phyloP scores from a whole-genome alignment of 148 eudicot genomes.

The Euryodendron excelsum region DNA sequence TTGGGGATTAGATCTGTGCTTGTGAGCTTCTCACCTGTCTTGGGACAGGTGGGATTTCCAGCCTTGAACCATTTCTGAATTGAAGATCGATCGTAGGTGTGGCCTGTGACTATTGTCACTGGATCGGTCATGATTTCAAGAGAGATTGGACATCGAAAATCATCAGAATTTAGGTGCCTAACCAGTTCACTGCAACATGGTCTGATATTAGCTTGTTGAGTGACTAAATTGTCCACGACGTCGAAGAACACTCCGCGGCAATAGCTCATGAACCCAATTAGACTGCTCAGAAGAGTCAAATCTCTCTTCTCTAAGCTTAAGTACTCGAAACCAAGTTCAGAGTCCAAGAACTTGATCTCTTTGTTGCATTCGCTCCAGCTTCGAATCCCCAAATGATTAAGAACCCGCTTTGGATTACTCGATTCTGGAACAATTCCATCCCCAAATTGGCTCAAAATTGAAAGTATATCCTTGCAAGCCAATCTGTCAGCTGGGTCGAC shows the following conservation, averaged over 20 bases:
- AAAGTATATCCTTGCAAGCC: constrained; percentile 23
- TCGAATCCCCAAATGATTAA: constrained; percentile 51
- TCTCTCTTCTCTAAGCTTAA: constrained; percentile 29
- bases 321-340: constrained; percentile 38
- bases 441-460: constrained; percentile 39
- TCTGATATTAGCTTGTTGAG: not conserved
- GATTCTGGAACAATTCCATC: constrained; percentile 46
- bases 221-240: constrained; percentile 13
- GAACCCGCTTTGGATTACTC: constrained; percentile 41
- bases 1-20: constrained; percentile 58
- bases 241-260: constrained; percentile 55
- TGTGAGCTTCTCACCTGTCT: constrained; percentile 60
- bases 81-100: constrained; percentile 74
- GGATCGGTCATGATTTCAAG: constrained; percentile 86
- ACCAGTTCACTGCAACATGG: not conserved
- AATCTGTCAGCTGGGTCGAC: constrained; percentile 36
- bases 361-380: constrained; percentile 61
- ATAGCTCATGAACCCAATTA: constrained; percentile 56
- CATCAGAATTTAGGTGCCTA: constrained; percentile 51
- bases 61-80: constrained; percentile 69
- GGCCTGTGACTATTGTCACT: constrained; percentile 71
- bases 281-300: constrained; percentile 26
- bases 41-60: constrained; percentile 71
- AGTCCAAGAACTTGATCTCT: constrained; percentile 60
- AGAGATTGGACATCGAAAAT: constrained; percentile 80